These are phyloP conservation scores for Beta corolliflora DNA, from an alignment of 179 eudicot genomes.

Conservation along the genomic window DNA sequence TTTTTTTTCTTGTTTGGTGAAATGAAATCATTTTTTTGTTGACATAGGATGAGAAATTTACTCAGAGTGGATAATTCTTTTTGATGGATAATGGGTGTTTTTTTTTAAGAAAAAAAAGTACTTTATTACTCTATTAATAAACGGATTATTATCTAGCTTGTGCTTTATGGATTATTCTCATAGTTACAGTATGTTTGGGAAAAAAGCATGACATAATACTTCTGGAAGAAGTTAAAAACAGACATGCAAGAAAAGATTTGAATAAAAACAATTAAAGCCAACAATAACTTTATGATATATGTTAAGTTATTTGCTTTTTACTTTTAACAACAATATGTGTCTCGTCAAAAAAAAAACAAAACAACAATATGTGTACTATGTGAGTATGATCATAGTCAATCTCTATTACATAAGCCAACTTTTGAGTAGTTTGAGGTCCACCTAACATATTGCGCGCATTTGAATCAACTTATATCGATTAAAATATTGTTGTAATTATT, in stretches of 20 bases:
- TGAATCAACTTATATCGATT: no score
- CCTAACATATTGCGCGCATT: no score
- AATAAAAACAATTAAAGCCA: background rate
- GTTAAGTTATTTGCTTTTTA: background rate
- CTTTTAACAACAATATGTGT: background rate
- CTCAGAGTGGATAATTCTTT: background rate
- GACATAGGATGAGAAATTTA: background rate
- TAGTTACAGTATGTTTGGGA: background rate
- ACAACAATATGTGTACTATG: no score
- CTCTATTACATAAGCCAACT: background rate
- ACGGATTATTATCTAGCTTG: background rate
- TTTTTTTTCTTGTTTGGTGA: background rate
- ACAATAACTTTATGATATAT: background rate
- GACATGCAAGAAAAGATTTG: background rate
- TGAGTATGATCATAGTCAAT: background rate
- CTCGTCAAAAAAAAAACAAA: no score
- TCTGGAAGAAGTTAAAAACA: background rate
- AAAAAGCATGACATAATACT: background rate
- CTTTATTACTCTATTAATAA: background rate
- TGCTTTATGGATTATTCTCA: background rate
- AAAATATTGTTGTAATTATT: no score
- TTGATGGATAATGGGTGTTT: background rate
- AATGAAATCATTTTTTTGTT: background rate
- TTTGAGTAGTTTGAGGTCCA: no score
- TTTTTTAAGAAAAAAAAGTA: no score